Evolutionary conservation across 1,284 basidiomycete species (phyloP), one percentile per base, ranked within the genome.

Genomic region (Boletus chippewaensis): DNA sequence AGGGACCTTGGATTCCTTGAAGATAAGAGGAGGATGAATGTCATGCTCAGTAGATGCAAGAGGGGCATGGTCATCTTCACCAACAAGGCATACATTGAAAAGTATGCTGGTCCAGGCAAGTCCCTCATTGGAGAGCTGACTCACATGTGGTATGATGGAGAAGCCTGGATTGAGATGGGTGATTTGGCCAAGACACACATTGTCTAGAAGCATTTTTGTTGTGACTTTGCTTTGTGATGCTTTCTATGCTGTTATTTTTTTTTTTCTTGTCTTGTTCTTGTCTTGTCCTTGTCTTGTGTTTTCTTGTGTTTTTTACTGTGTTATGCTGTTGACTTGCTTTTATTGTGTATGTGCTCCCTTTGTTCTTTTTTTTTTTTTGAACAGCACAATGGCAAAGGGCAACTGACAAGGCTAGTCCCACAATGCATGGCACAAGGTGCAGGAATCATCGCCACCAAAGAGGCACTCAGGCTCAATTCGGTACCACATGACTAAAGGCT

Each of bases 31-130:
- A 73, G 83, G 15, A 75, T 78, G 46, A 85, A 85, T 76, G 84
- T 85, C 39, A 83, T 85, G 80, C 77, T 80, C 7, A 80, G 76
- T 49, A 77, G 84, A 26, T 85, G 81, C 72, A 83, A 81, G 64
- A 74, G 69, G 42, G 79, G 80, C 35, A 84, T 87, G 83, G 78
- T 79, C 52, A 81, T 87, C 58, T 71, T 80, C 46, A 74, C 81
- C 22, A 82, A 72, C 54, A 70, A 72, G 58, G 65, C 68, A 22
- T 87, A 88, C 60, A 67, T 87, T 35, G 56, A 58, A 22, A 74
- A 74, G 18, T 60, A 64, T 61, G 82, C 76, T 47, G 61, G 59
- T 26, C 81, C 76, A 40, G 51, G 22, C 31, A 56, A 67, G 42
- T 60, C 66, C 9, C 55, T 67, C 2, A 45, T 70, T 48, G 66